A percentile compares a stretch with the other conserved stretches of the same genome.
Evolutionary conservation across 2,329 filamentous ascomycete species (phyloP).

Genomic region (Colletotrichum sp.): DNA sequence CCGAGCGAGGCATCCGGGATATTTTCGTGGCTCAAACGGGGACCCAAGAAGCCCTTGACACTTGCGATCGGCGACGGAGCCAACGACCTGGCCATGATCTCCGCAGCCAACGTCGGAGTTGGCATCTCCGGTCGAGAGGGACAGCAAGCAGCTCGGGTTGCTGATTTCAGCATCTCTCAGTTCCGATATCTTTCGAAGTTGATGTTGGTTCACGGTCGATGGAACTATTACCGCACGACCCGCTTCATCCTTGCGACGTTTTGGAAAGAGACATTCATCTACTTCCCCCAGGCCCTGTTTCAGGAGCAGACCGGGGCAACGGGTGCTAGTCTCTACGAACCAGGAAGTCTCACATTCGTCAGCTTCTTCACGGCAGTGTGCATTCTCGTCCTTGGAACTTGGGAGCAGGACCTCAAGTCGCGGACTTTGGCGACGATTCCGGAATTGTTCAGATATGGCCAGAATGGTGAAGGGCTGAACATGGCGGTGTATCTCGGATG

Average conservation of each 20-base stretch:
- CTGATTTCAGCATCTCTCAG: slow-evolving; percentile 90
- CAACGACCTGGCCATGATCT: slow-evolving; percentile 96
- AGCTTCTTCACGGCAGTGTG: slow-evolving; percentile 94
- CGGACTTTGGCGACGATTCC: slow-evolving; percentile 87
- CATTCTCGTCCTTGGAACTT: slow-evolving; percentile 90
- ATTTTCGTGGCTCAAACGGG: slow-evolving; percentile 40
- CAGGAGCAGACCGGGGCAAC: slow-evolving; percentile 87
- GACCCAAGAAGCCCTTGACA: slow-evolving; percentile 63
- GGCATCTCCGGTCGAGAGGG: slow-evolving; percentile 93
- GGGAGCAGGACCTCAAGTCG: slow-evolving; percentile 85
- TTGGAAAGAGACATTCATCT: slow-evolving; percentile 88
- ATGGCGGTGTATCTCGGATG: slow-evolving; percentile 69
- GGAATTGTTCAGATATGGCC: slow-evolving; percentile 85
- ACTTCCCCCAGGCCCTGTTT: slow-evolving; percentile 82
- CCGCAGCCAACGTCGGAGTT: slow-evolving; percentile 82
- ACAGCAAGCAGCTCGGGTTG: slow-evolving; percentile 85
- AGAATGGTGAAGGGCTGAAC: slow-evolving; percentile 75
- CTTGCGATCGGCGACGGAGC: slow-evolving; percentile 92
- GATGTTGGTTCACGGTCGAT: slow-evolving; percentile 83
- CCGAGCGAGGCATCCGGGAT: slow-evolving; percentile 51
- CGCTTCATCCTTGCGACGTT: slow-evolving; percentile 91
- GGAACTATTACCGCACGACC: slow-evolving; percentile 90
- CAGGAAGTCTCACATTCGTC: slow-evolving; percentile 85
- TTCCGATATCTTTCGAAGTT: slow-evolving; percentile 86
- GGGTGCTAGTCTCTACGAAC: slow-evolving; percentile 90